Percentiles rank a stretch among this genome's conserved stretches.
phyloP scores from a whole-genome alignment of 1,139 yeast species.

The Yarrowia galli region DNA sequence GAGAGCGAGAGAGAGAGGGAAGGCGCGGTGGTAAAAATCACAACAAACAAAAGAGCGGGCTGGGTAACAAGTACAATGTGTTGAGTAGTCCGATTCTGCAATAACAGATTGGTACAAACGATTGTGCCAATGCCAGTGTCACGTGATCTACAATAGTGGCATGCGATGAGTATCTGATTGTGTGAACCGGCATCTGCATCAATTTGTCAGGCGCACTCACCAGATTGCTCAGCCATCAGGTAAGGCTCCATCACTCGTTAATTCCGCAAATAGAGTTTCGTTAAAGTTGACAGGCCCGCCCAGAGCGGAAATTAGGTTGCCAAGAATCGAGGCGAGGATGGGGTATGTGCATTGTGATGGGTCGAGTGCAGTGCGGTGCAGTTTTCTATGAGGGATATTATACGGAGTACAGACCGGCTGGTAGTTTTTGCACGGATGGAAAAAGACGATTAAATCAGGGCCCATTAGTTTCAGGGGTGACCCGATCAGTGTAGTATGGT shows the following conservation, averaged over 20 bases:
- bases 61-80: background rate
- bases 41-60: background rate
- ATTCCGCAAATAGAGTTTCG: conserved; percentile 14
- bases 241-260: conserved; percentile 14
- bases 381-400: background rate
- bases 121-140: background rate
- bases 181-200: background rate
- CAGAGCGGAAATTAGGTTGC: conserved; percentile 19
- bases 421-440: background rate
- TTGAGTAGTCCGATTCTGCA: no score
- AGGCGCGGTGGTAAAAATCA: background rate
- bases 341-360: conserved; percentile 33
- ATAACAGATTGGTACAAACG: no score
- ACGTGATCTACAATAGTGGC: background rate
- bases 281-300: conserved; percentile 5
- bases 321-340: conserved; percentile 35
- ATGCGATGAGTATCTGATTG: background rate
- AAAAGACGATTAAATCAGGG: background rate
- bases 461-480: background rate
- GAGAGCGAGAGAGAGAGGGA: background rate
- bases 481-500: background rate
- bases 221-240: conserved; percentile 18
- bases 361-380: conserved; percentile 9
- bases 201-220: background rate
- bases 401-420: background rate